Percentiles rank a stretch among this genome's conserved stretches.
phyloP scores from a whole-genome alignment of 805 yeast species.

The Zygotorulaspora florentina region DNA sequence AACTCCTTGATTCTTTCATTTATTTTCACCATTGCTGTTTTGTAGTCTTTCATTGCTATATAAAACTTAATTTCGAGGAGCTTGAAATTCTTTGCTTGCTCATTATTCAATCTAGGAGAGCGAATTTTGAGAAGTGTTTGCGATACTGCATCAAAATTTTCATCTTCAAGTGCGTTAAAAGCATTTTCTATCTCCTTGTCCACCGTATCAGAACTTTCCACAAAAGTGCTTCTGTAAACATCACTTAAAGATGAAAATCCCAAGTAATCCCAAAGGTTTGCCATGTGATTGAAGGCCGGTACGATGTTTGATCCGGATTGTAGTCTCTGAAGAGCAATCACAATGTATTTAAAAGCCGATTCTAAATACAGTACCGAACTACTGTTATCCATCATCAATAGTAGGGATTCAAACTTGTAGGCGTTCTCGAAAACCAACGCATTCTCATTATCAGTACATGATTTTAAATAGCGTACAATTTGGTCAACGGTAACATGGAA shows the following conservation, averaged over 20 bases:
- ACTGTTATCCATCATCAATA: conserved; percentile 49
- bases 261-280: conserved; percentile 20
- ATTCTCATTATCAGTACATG: conserved; percentile 29
- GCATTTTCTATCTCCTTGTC: conserved; percentile 13
- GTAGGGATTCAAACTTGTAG: conserved; percentile 59
- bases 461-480: conserved; percentile 51
- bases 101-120: conserved; percentile 32
- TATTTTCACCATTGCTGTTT: conserved; percentile 26
- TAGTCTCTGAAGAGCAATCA: conserved; percentile 47
- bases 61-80: conserved; percentile 39
- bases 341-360: conserved; percentile 53
- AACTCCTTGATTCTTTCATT: conserved; percentile 18
- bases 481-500: conserved; percentile 60
- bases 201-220: neutral
- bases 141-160: conserved; percentile 40
- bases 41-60: conserved; percentile 32
- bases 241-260: conserved; percentile 19
- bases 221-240: conserved; percentile 13
- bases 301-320: conserved; percentile 26
- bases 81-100: conserved; percentile 40
- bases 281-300: conserved; percentile 11
- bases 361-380: conserved; percentile 46
- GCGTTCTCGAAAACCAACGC: conserved; percentile 46
- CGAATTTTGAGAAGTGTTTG: conserved; percentile 38
- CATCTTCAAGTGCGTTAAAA: conserved; percentile 1